Evolutionary conservation across 768 basidiomycete species (phyloP), one percentile per base, ranked within the genome.

Genomic region (Serpula lacrymans): DNA sequence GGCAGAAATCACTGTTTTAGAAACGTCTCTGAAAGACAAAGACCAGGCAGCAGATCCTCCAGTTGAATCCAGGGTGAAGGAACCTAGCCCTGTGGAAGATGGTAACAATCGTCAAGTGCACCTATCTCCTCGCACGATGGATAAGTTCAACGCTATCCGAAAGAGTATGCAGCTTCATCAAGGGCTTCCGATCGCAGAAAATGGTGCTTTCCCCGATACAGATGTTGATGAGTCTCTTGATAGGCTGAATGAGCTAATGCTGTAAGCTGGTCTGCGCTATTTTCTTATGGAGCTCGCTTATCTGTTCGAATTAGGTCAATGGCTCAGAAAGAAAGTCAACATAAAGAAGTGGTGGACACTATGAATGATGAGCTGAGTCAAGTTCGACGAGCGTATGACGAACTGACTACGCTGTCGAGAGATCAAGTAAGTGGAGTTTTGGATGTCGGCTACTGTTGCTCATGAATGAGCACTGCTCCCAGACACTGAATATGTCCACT

Each of bases 241-340:
- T 45, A 73, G 87, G 39, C 68, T 96, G 26, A 93, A 95, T 52
- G 90, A 94, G 52, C 76, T 97, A 12, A 95, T 97, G 91, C 69
- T 85, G 88, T 94, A 55, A 53, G 88, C 67, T 10, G 18, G 11
- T 20, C 23, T 49, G 42, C 30, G 32, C 24, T 32, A 22, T 39
- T 14, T 21, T 34, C 18, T 22, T 25, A 23, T 29, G 3, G 7
- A 17, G 24, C 41, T 37, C 23, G 29, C 21, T 35, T 37, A 43
- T 31, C 46, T 46, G 8, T 28, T 21, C 7, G 33, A 32, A 52
- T 10, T 43, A 96, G 92, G 48, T 90, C 95, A 2, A 97, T 98
- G 95, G 94, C 94, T 3, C 85, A 89, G 67, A 98, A 98, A 60
- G 96, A 99, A 60, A 85, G 89, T 4, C 72, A 81, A 24, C 95